Percentiles rank a stretch among this genome's conserved stretches.
phyloP scores from a whole-genome alignment of 352 stramenopile species.

The Pythium dissimile region DNA sequence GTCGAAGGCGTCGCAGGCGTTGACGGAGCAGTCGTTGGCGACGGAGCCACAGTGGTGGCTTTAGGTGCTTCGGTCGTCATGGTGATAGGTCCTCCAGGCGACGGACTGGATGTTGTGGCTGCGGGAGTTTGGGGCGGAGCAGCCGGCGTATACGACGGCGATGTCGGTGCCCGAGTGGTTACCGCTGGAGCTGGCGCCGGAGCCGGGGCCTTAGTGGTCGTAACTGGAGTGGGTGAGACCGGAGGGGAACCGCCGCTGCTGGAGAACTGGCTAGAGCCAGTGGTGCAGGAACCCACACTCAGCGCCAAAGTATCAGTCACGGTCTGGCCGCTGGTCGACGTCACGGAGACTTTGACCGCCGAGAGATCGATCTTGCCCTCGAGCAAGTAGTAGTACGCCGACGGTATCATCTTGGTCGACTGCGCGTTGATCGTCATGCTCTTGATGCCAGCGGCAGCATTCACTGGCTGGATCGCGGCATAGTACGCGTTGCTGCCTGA shows the following conservation, averaged over 20 bases:
- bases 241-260: constrained; percentile 3
- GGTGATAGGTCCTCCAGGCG: neutral
- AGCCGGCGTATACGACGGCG: neutral
- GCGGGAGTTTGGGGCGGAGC: neutral
- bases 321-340: constrained; percentile 50
- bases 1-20: constrained; percentile 14
- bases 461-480: constrained; percentile 54
- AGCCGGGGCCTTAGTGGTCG: constrained; percentile 1
- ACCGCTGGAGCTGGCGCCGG: no score
- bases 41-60: neutral
- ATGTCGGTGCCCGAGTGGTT: neutral
- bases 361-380: constrained; percentile 24
- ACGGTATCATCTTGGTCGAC: constrained; percentile 46
- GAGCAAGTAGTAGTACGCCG: constrained; percentile 43
- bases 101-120: neutral
- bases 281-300: constrained; percentile 41
- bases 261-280: constrained; percentile 44
- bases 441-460: constrained; percentile 40
- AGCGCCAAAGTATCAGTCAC: constrained; percentile 55
- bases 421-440: constrained; percentile 51
- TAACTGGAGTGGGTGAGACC: neutral
- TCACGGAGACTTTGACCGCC: constrained; percentile 40
- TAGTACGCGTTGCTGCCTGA: constrained; percentile 51
- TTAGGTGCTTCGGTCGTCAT: neutral
- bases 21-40: neutral